Conservation (phyloP, 1,284 basidiomycete genomes). For the Papiliotrema terrestris region DNA sequence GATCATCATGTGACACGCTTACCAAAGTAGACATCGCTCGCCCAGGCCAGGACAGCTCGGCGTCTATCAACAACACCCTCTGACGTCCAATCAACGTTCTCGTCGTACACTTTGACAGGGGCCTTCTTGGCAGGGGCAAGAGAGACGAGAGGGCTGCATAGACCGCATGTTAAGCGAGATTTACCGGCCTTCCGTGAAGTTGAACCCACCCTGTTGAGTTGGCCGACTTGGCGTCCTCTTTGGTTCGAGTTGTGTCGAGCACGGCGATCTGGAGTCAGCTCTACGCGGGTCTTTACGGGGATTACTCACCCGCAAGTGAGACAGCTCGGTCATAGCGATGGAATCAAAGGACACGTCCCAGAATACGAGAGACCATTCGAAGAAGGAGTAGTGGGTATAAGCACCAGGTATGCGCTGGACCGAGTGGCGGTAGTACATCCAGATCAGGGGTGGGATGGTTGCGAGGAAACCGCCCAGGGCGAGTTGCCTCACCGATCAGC, state of each 20-base stretch:
- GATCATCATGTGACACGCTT: conserved; percentile 4
- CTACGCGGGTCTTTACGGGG: not conserved
- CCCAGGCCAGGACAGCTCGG: conserved; percentile 24
- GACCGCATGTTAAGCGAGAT: not conserved
- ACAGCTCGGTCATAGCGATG: conserved; percentile 61
- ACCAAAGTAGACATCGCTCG: conserved; percentile 44
- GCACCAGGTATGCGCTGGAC: conserved; percentile 74
- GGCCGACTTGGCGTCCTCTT: not conserved
- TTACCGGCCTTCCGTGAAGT: not conserved
- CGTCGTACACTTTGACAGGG: not conserved
- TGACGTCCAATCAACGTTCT: conserved; percentile 12
- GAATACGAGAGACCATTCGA: conserved; percentile 80
- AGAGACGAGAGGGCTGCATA: not conserved
- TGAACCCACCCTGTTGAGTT: conserved; percentile 6
- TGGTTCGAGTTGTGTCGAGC: conserved; percentile 13
- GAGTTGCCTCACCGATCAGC: conserved; percentile 7
- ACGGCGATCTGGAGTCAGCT: conserved; percentile 21
- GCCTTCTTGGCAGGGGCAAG: not conserved
- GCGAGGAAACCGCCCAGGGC: conserved; percentile 58
- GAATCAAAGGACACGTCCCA: conserved; percentile 78
- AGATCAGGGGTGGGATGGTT: conserved; percentile 68
- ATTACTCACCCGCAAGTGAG: conserved; percentile 32
- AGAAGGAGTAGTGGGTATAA: conserved; percentile 78
- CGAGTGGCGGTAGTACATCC: conserved; percentile 81
- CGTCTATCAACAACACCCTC: not conserved